These are phyloP conservation scores for Nitzschia putrida DNA, from an alignment of 108 stramenopile species.

Conservation along the genomic window DNA sequence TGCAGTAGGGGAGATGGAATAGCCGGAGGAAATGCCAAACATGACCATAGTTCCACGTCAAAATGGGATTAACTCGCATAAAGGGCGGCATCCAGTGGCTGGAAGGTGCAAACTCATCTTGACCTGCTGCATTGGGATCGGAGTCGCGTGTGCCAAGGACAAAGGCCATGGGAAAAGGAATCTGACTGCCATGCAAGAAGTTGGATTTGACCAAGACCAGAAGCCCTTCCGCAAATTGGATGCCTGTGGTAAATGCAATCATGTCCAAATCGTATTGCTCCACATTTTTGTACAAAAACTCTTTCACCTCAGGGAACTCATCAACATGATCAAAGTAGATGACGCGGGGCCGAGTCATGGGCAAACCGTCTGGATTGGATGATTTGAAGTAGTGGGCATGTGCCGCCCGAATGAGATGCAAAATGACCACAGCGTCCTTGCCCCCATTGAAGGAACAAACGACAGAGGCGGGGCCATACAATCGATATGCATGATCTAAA, in stretches of 20 bases:
- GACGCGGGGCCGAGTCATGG: slow-evolving; percentile 62
- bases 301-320: slow-evolving; percentile 77
- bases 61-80: slow-evolving; percentile 95
- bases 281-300: slow-evolving; percentile 65
- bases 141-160: slow-evolving; percentile 90
- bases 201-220: slow-evolving; percentile 67
- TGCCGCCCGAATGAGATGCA: slow-evolving; percentile 92
- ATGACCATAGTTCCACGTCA: slow-evolving; percentile 90
- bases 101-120: slow-evolving; percentile 76
- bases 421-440: slow-evolving; percentile 96
- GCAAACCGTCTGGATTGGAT: neutral
- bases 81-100: slow-evolving; percentile 96
- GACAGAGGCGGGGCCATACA: slow-evolving; percentile 79
- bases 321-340: slow-evolving; percentile 82
- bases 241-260: slow-evolving; percentile 74
- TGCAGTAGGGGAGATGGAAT: slow-evolving; percentile 90
- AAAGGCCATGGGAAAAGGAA: slow-evolving; percentile 79
- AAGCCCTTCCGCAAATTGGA: slow-evolving; percentile 65
- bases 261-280: slow-evolving; percentile 86
- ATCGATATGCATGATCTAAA: slow-evolving; percentile 74
- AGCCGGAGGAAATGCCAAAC: slow-evolving; percentile 92
- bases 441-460: slow-evolving; percentile 96
- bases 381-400: slow-evolving; percentile 68
- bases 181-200: slow-evolving; percentile 13
- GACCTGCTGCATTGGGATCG: slow-evolving; percentile 92